phyloP scores from a whole-genome alignment of 2,329 filamentous ascomycete genomes.

The Colletotrichum sublineola region DNA sequence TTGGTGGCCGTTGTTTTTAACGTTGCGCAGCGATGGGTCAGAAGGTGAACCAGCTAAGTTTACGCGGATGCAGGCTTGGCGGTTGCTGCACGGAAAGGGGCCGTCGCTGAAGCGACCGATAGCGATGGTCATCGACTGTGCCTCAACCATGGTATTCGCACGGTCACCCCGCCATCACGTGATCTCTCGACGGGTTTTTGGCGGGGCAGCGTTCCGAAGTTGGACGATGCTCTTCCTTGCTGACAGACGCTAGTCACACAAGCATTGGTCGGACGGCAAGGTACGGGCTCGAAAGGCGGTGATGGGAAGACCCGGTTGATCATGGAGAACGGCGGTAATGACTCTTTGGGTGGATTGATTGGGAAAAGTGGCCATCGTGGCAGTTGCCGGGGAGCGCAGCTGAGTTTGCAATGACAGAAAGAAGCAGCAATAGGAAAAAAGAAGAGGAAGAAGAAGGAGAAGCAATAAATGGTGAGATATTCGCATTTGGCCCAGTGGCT shows the following conservation, averaged over 20 bases:
- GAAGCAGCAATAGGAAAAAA: background rate
- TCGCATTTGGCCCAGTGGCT: slow-evolving; percentile 25
- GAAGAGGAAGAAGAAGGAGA: background rate
- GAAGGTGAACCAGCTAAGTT: background rate
- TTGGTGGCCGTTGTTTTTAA: background rate
- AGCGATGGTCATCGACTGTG: slow-evolving; percentile 14
- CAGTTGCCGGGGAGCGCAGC: slow-evolving; percentile 3
- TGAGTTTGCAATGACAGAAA: background rate
- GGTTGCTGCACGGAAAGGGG: background rate
- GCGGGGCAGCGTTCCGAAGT: slow-evolving; percentile 34
- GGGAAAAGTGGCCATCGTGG: background rate
- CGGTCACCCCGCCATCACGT: slow-evolving; percentile 42
- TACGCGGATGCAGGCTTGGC: slow-evolving; percentile 12
- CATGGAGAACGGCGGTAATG: slow-evolving; percentile 27
- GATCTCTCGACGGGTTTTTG: background rate
- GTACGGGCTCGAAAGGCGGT: slow-evolving; percentile 37
- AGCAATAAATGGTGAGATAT: slow-evolving; percentile 11
- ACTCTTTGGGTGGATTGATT: slow-evolving; percentile 12
- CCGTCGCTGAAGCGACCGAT: background rate
- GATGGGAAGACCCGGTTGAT: slow-evolving; percentile 37
- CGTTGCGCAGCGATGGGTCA: background rate
- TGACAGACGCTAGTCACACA: background rate
- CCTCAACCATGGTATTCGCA: background rate
- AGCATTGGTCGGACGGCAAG: slow-evolving; percentile 16
- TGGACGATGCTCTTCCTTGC: slow-evolving; percentile 26